Conservation (phyloP, 345 rosid genomes). For the Eucalyptus pauciflora region DNA sequence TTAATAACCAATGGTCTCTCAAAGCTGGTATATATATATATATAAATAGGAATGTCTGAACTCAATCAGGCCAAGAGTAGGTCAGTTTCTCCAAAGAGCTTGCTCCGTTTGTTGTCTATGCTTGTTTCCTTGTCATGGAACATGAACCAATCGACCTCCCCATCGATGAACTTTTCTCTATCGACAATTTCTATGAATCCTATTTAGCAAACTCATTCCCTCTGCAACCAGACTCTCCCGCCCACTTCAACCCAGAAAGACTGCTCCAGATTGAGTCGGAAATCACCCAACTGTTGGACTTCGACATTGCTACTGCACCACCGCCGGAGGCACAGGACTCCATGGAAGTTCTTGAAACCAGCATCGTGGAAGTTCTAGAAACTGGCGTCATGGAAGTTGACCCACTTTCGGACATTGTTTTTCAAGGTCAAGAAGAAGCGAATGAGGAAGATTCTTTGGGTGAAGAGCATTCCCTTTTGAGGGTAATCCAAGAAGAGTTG, state of each 20-base stretch:
- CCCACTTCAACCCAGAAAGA: not conserved
- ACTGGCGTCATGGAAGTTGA: not conserved
- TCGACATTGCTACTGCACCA: not conserved
- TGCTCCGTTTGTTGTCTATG: not conserved
- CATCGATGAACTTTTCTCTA: not conserved
- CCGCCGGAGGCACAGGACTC: not conserved
- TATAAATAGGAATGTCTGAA: not conserved
- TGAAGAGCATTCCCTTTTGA: not conserved
- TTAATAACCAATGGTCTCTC: not conserved
- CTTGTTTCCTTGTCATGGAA: not conserved
- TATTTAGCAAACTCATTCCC: not conserved
- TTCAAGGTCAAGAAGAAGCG: not conserved
- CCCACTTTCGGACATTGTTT: not conserved
- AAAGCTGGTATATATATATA: not conserved
- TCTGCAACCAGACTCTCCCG: not conserved
- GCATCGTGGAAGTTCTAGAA: not conserved
- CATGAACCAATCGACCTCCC: not conserved
- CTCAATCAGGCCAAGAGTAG: not conserved
- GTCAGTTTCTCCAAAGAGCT: not conserved
- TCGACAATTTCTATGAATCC: not conserved
- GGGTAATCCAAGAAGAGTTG: not conserved
- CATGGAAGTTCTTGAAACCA: not conserved
- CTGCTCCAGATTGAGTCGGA: constrained; percentile 2
- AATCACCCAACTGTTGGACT: not conserved
- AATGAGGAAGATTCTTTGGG: not conserved